Evolutionary conservation across 805 yeast species (phyloP).

Genomic region (Alloascoidea hylecoeti): DNA sequence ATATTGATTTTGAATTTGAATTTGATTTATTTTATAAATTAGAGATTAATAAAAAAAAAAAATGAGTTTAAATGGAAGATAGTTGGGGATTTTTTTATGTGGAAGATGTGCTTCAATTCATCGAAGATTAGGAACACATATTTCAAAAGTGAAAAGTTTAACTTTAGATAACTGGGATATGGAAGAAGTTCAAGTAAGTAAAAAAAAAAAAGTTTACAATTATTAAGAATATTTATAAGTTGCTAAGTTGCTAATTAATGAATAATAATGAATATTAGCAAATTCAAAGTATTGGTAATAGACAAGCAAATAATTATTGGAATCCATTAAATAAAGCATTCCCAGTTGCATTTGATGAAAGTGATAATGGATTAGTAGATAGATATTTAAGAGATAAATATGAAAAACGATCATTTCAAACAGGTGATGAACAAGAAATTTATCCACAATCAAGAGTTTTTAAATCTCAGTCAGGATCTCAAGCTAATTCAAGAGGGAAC

Average conservation of each 20-base stretch:
- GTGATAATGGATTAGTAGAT: constrained; percentile 33
- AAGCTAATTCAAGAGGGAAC: no score
- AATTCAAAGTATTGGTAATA: constrained; percentile 38
- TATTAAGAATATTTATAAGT: constrained; percentile 1
- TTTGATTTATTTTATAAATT: no score
- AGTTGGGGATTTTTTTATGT: constrained; percentile 60
- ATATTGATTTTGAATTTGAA: no score
- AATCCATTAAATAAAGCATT: constrained; percentile 54
- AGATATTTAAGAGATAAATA: constrained; percentile 56
- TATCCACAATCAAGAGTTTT: no score
- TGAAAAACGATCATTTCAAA: constrained; percentile 42
- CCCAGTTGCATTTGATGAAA: constrained; percentile 67
- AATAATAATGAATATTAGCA: constrained; percentile 13
- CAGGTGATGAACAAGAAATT: constrained; percentile 13
- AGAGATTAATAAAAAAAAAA: no score
- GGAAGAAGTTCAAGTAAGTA: constrained; percentile 32
- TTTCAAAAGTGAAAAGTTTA: constrained; percentile 57
- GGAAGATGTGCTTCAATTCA: constrained; percentile 79
- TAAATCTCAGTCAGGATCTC: no score
- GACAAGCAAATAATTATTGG: constrained; percentile 45
- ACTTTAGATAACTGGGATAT: constrained; percentile 59
- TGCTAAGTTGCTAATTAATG: neutral
- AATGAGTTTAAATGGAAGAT: no score
- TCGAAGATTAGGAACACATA: constrained; percentile 43
- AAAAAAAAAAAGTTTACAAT: constrained; percentile 3